Base-by-base conservation (phyloP, 163 green algal genomes). In the Scenedesmus sp. region DNA sequence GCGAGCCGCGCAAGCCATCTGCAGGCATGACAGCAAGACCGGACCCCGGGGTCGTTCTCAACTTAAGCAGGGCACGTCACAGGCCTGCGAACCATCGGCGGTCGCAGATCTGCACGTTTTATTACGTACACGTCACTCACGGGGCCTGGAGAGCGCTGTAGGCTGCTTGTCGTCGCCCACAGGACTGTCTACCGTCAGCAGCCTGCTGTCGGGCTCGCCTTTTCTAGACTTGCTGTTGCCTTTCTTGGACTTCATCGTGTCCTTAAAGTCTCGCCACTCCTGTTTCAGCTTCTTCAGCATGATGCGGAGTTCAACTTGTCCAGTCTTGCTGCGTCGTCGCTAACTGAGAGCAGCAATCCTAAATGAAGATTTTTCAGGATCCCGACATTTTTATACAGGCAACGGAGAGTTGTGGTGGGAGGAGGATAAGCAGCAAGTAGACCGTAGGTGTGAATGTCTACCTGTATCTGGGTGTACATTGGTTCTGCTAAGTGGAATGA, bases 221-320 rank as follows among this genome's bases (percentile, higher is more conserved):
- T 76, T 76, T 10, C 26, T 76, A 1, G 65, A 76, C 65, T 76
- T 76, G 30, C 65, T 37, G 30, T 40, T 40, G 30, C 30, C 65
- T 40, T 76, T 76, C 30, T 76, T 76, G 65, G 65, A 76, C 30
- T 76, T 76, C 4, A 76, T 6, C 4, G 65, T 30, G 30, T 76
- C 65, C 65, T 76, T 76, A 30, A 76, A 20, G 37, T 76, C 65
- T 76, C 65, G 65, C 65, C 65, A 76, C 30, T 76, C 65, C 26
- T 76, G 30, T 76, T 76, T 76, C 65, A 76, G 65, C 65, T 76
- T 76, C 65, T 76, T 76, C 30, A 76, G 9, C 65, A 76, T 76
- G 0, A 30, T 76, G 65, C 30, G 65, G 65, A 76, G 65, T 76
- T 76, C 12, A 7, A 0, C 30, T 18, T 76, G 30, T 40, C 65